These are phyloP conservation scores for Penicillium frequentans DNA, from an alignment of 2,329 filamentous ascomycete species.

Conservation along the genomic window DNA sequence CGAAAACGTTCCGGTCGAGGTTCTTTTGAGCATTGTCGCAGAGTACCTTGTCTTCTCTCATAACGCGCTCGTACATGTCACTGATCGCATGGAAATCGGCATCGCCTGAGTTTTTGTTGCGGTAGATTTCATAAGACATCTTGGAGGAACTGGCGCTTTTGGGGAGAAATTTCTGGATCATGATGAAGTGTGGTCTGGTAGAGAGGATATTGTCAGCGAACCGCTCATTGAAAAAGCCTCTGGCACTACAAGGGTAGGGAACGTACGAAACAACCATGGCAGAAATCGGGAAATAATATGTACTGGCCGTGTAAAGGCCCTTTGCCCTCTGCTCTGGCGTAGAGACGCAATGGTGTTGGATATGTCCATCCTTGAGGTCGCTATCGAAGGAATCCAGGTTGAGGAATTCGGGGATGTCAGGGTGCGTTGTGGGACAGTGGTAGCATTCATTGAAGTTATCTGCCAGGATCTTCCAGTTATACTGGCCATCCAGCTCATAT, in stretches of 20 bases:
- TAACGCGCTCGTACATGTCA: slow-evolving; percentile 63
- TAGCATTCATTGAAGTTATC: slow-evolving; percentile 55
- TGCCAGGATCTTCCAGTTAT: slow-evolving; percentile 26
- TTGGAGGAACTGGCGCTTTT: slow-evolving; percentile 50
- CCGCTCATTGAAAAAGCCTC: background rate
- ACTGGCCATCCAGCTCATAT: slow-evolving; percentile 23
- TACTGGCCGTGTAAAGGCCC: slow-evolving; percentile 43
- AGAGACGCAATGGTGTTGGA: slow-evolving; percentile 52
- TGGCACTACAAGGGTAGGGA: background rate
- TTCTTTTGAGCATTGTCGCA: slow-evolving; percentile 62
- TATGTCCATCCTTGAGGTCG: slow-evolving; percentile 50
- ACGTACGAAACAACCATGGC: slow-evolving; percentile 35
- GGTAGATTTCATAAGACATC: slow-evolving; percentile 65
- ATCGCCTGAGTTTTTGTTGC: slow-evolving; percentile 60
- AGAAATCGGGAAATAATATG: slow-evolving; percentile 34
- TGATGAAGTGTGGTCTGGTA: slow-evolving; percentile 61
- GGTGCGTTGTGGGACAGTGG: slow-evolving; percentile 61
- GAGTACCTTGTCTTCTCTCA: slow-evolving; percentile 65
- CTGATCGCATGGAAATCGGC: slow-evolving; percentile 59
- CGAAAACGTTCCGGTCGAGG: slow-evolving; percentile 60
- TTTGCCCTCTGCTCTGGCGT: slow-evolving; percentile 50
- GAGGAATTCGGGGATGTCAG: slow-evolving; percentile 57
- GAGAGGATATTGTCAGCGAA: background rate
- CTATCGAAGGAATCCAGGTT: slow-evolving; percentile 58
- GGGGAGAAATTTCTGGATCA: slow-evolving; percentile 64